Evolutionary conservation across 179 eudicot genomes (phyloP).

Genomic region (Patellifolia procumbens): DNA sequence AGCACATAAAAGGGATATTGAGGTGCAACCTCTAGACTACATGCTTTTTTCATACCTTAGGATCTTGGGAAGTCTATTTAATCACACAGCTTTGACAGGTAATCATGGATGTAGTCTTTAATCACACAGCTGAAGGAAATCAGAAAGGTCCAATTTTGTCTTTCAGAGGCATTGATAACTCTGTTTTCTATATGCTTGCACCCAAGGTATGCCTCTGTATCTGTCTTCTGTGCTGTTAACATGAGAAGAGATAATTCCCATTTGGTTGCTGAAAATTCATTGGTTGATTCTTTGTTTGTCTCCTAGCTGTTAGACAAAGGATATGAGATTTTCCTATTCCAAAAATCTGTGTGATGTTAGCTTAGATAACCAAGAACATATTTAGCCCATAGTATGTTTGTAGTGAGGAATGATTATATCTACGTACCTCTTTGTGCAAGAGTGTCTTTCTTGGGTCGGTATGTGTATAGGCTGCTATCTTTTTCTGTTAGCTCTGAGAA

Average conservation of each 20-base stretch:
- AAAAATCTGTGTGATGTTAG: background rate
- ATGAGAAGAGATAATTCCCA: background rate
- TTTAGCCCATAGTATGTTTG: background rate
- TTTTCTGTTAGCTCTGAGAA: background rate
- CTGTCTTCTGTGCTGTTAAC: background rate
- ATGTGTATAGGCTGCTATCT: too few species aligned
- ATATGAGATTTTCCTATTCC: background rate
- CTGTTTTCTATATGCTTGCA: constrained; percentile 93
- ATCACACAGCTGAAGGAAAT: constrained; percentile 99
- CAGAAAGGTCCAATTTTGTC: constrained; percentile 87
- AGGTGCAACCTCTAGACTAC: constrained; percentile 53
- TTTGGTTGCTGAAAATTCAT: background rate
- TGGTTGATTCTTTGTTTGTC: background rate
- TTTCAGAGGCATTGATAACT: constrained; percentile 92
- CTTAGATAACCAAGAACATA: background rate
- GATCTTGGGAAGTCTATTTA: constrained; percentile 24
- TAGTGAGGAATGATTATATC: background rate
- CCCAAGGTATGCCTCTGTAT: constrained; percentile 61
- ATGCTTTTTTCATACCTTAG: constrained; percentile 5
- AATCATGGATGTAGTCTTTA: constrained; percentile 96
- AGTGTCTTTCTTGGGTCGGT: background rate
- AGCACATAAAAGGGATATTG: constrained; percentile 94
- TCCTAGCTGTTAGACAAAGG: background rate
- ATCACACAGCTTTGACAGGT: constrained; percentile 51
- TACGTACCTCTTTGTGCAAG: background rate